A percentile compares a stretch with the other conserved stretches of the same genome.
phyloP scores from a whole-genome alignment of 306 rosid genomes.

The Delonix regia region DNA sequence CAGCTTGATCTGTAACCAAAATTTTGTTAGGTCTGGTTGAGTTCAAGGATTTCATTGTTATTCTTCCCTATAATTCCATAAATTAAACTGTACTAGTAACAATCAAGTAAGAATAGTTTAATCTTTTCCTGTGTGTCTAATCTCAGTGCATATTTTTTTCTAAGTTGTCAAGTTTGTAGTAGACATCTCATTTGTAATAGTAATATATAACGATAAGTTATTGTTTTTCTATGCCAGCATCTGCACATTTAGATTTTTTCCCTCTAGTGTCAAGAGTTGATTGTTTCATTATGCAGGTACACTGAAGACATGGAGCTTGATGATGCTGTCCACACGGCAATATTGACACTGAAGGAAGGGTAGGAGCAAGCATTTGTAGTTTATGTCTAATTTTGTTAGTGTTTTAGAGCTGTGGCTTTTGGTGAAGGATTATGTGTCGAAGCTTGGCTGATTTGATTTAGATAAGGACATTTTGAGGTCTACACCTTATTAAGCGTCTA shows the following conservation, averaged over 20 bases:
- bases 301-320: conserved; percentile 97
- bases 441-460: conserved; percentile 15
- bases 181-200: background rate
- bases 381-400: background rate
- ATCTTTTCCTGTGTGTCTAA: background rate
- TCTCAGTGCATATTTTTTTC: background rate
- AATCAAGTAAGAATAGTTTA: background rate
- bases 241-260: background rate
- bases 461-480: background rate
- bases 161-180: conserved; percentile 1
- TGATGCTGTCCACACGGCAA: conserved; percentile 96
- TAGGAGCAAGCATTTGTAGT: conserved; percentile 36
- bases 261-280: background rate
- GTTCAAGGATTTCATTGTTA: background rate
- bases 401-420: background rate
- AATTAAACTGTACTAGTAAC: too few relatives aligned
- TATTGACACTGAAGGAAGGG: conserved; percentile 99
- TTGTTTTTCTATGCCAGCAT: background rate
- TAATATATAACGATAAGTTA: background rate
- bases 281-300: conserved; percentile 58
- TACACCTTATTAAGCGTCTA: conserved; percentile 1
- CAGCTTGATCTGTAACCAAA: background rate
- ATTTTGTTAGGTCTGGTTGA: background rate
- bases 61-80: background rate
- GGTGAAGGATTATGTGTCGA: conserved; percentile 24